Evolutionary conservation across 2,329 filamentous ascomycete species (phyloP), one percentile per base, ranked within the genome.

Genomic region (Talaromyces sp.): DNA sequence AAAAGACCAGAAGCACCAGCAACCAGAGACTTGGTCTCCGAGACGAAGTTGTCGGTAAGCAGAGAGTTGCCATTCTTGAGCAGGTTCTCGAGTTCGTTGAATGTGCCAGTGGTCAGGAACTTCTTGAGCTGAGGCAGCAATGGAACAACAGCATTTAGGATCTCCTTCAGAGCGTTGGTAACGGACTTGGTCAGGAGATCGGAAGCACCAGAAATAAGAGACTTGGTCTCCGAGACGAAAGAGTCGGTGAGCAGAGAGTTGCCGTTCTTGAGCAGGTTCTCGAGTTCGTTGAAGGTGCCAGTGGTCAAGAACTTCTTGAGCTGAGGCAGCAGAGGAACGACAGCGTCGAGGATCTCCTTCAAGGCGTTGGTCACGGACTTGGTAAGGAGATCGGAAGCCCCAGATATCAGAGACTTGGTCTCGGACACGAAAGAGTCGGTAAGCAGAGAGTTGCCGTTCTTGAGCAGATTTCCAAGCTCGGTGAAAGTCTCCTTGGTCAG

Each of bases 191-290:
- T 64, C 3, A 65, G 43, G 2, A 65, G 54, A 4, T 50, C 47
- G 47, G 58, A 57, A 19, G 62, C 63, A 27, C 56, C 58, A 33
- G 42, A 30, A 10, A 65, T 55, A 8, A 65, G 45, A 16, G 37
- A 37, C 51, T 61, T 51, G 40, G 59, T 63, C 30, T 62, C 51
- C 43, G 65, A 57, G 19, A 59, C 51, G 36, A 65, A 65, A 3
- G 52, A 51, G 19, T 54, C 32, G 2, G 59, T 58, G n/a, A 65
- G 51, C 17, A 65, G 43, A 29, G 40, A 42, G 29, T 51, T 56
- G 44, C 55, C 61, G 41, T 55, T 60, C 32, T 20, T 36, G 1
- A 61, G 40, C n/a, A 62, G 46, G 13, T 22, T 54, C 30, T 29
- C 17, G 22, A 63, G 49, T 14, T 58, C 54, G 9, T 44, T 11